Evolutionary conservation across 2,329 filamentous ascomycete species (phyloP).

Genomic region (Endocalyx cinctus): DNA sequence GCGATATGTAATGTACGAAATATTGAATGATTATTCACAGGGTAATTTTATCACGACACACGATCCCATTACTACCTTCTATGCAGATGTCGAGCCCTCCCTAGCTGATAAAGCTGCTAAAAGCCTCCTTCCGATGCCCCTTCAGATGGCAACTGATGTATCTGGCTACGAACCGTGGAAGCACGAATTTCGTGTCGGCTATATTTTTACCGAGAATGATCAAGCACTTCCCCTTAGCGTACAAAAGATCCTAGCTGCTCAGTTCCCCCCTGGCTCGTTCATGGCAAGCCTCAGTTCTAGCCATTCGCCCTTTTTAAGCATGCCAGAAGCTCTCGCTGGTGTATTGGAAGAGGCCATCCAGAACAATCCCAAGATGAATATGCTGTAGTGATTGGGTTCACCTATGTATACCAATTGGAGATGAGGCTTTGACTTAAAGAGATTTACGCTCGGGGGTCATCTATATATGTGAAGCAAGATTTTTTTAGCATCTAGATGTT

Average conservation of each 20-base stretch:
- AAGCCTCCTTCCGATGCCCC: slow-evolving; percentile 3
- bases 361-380: too few species aligned
- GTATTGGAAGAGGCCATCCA: slow-evolving; percentile 1
- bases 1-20: too few species aligned
- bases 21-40: too few species aligned
- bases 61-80: slow-evolving; percentile 4
- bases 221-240: slow-evolving; percentile 1
- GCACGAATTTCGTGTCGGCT: slow-evolving; percentile 9
- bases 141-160: slow-evolving; percentile 1
- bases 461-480: too few species aligned
- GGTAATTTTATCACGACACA: slow-evolving; percentile 3
- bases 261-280: slow-evolving; percentile 8
- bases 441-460: too few species aligned
- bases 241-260: slow-evolving; percentile 6
- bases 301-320: slow-evolving; percentile 9
- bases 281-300: slow-evolving; percentile 6
- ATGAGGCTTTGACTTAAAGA: too few species aligned
- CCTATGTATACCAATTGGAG: background rate
- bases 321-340: slow-evolving; percentile 3
- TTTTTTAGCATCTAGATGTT: too few species aligned
- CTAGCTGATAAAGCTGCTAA: slow-evolving; percentile 3
- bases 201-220: slow-evolving; percentile 10
- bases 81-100: slow-evolving; percentile 7
- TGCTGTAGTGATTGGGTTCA: too few species aligned
- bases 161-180: slow-evolving; percentile 7